Evolutionary conservation across 495 filamentous ascomycete species (phyloP).

Genomic region (Immersiella caudata): DNA sequence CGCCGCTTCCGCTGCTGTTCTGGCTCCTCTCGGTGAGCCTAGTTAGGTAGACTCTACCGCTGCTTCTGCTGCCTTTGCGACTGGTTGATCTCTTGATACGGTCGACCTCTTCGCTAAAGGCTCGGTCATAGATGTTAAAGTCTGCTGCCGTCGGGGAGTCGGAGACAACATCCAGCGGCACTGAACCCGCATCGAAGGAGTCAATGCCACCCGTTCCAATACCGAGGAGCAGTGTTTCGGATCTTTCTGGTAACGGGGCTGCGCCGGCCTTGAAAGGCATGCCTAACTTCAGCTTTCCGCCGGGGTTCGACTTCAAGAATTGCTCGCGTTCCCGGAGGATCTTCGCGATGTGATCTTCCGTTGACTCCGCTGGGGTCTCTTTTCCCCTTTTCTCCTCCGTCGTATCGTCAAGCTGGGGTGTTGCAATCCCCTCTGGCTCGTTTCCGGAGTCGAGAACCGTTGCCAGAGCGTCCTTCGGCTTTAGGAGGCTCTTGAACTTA

Average conservation of each 20-base stretch:
- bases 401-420: constrained; percentile 8
- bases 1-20: constrained; percentile 11
- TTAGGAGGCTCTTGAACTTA: constrained; percentile 70
- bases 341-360: constrained; percentile 43
- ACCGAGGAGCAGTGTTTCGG: constrained; percentile 67
- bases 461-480: constrained; percentile 22
- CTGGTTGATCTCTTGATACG: constrained; percentile 57
- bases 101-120: constrained; percentile 79
- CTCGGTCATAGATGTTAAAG: constrained; percentile 83
- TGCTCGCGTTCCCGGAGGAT: constrained; percentile 44
- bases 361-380: constrained; percentile 33
- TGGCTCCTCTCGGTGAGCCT: constrained; percentile 16
- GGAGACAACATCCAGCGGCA: constrained; percentile 60
- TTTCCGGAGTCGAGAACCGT: constrained; percentile 26
- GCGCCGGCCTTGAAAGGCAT: constrained; percentile 10
- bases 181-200: constrained; percentile 30
- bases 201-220: constrained; percentile 66
- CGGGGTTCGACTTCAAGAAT: constrained; percentile 34
- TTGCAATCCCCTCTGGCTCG: constrained; percentile 3
- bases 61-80: constrained; percentile 7
- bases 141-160: constrained; percentile 82
- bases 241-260: constrained; percentile 67
- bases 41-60: constrained; percentile 18
- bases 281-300: constrained; percentile 16
- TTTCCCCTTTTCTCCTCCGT: constrained; percentile 1